Evolutionary conservation across 169 alveolate genomes (phyloP), one percentile per base, ranked within the genome.

Genomic region (Eimeria mitis): DNA sequence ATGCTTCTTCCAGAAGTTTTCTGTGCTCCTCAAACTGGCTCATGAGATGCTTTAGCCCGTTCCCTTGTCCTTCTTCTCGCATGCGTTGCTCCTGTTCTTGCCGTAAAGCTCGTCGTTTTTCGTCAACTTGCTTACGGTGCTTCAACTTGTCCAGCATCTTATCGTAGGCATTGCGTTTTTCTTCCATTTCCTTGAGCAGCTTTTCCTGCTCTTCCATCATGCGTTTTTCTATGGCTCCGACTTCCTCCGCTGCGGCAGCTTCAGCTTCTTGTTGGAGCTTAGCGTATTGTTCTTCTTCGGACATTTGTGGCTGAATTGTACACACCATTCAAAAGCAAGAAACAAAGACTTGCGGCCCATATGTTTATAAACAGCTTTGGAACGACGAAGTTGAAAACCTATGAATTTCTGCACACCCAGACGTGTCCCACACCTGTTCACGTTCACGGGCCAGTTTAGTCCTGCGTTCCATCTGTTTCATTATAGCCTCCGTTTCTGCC

Each of bases 131-230:
- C 28, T 65, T 87, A 31, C 94, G 94, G 61, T 87, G 94, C 68
- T 40, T 61, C 84, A 87, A 31, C 94, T 87, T 56, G 61, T 61
- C 83, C 81, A 87, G 61, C 47, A 87, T 19, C 83, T 65, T 87
- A 34, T 87, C 94, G 25, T 87, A 61, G 65, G 81, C 81, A 40
- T 65, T 56, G 54, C 83, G 61, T 11, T 87, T 87, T 87, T 40
- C 94, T 63, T 87, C 94, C 94, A 87, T 59, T 65, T 87, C 94
- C 49, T 87, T 61, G 21, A 87, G 68, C 14, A 87, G 37, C 44
- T 87, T 37, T 49, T 87, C 78, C 81, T 87, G 83, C 21, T 87
- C 83, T 65, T 87, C 94, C 83, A 61, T 65, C 94, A 87, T 87
- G 83, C 94, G 68, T 49, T 87, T 37, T 65, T 87, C 94, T 61